Evolutionary conservation across 768 basidiomycete species (phyloP).

Genomic region (Strobilomyces echinocephalus): DNA sequence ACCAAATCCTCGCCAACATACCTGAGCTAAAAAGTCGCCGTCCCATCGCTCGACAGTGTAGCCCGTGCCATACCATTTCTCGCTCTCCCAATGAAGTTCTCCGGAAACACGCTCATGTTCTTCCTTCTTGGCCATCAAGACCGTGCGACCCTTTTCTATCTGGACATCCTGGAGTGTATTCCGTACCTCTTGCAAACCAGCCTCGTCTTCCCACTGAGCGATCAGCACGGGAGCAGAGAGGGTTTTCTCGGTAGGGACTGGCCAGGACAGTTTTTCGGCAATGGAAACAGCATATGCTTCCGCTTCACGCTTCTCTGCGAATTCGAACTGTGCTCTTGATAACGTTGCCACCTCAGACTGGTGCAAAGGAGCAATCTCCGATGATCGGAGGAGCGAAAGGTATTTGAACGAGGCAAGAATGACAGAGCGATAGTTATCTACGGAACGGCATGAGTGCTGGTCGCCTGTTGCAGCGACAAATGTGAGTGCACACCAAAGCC

Average conservation of each 20-base stretch:
- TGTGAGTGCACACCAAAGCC: constrained; percentile 65
- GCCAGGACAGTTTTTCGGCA: constrained; percentile 71
- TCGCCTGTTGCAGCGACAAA: background rate
- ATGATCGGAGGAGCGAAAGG: constrained; percentile 60
- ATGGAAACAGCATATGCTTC: constrained; percentile 77
- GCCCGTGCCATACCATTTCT: constrained; percentile 90
- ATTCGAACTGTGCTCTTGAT: constrained; percentile 73
- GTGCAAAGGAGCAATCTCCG: constrained; percentile 56
- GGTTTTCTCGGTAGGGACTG: constrained; percentile 72
- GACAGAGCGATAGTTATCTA: constrained; percentile 69
- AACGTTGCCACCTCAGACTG: constrained; percentile 75
- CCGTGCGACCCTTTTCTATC: constrained; percentile 58
- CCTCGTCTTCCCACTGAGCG: constrained; percentile 64
- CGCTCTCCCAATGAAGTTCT: constrained; percentile 58
- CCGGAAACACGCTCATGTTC: constrained; percentile 52
- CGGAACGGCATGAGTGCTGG: constrained; percentile 1
- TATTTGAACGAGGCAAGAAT: constrained; percentile 75
- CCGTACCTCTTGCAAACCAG: constrained; percentile 48
- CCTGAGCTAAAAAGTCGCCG: constrained; percentile 54
- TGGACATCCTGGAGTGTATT: constrained; percentile 58
- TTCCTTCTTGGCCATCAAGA: constrained; percentile 75
- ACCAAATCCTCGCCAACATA: constrained; percentile 17
- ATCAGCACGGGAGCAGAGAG: constrained; percentile 67
- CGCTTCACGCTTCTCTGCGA: constrained; percentile 77
- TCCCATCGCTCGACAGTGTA: constrained; percentile 75